These are phyloP conservation scores for Neonothopanus nambi DNA, from an alignment of 1,284 basidiomycete genomes.

Conservation along the genomic window DNA sequence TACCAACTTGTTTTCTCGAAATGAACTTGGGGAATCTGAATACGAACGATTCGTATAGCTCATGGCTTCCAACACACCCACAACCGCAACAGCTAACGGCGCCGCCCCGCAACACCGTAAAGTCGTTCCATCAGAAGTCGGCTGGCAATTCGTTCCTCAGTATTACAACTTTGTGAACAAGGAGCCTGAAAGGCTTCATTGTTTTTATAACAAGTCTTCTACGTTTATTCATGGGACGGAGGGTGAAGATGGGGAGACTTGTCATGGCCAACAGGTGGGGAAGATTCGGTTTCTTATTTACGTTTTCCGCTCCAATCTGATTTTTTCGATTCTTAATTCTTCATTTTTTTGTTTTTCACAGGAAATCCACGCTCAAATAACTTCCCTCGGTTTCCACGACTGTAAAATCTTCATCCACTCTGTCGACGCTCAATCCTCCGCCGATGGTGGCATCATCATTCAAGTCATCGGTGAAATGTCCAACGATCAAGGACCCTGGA, in stretches of 20 bases:
- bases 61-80: constrained; percentile 30
- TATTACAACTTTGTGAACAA: constrained; percentile 99
- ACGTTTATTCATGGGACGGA: constrained; percentile 96
- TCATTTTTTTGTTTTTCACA: too few species aligned
- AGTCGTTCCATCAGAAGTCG: constrained; percentile 85
- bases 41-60: background rate
- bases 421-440: constrained; percentile 92
- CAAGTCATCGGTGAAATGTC: constrained; percentile 99
- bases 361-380: constrained; percentile 98
- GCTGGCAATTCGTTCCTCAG: constrained; percentile 96
- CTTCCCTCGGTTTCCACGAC: constrained; percentile 90
- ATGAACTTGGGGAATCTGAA: background rate
- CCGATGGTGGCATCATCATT: constrained; percentile 95
- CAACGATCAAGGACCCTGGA: constrained; percentile 89
- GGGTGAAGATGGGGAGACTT: constrained; percentile 88
- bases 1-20: background rate
- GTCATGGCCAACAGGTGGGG: constrained; percentile 87
- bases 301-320: constrained; percentile 5
- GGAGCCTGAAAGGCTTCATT: constrained; percentile 93
- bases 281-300: constrained; percentile 8
- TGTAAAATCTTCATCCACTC: constrained; percentile 98
- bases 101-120: constrained; percentile 41
- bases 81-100: constrained; percentile 30
- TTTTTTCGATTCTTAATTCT: background rate
- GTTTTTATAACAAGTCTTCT: constrained; percentile 98